Evolutionary conservation across 768 basidiomycete genomes (phyloP).

Genomic region (Erythrobasidium yunnanense): DNA sequence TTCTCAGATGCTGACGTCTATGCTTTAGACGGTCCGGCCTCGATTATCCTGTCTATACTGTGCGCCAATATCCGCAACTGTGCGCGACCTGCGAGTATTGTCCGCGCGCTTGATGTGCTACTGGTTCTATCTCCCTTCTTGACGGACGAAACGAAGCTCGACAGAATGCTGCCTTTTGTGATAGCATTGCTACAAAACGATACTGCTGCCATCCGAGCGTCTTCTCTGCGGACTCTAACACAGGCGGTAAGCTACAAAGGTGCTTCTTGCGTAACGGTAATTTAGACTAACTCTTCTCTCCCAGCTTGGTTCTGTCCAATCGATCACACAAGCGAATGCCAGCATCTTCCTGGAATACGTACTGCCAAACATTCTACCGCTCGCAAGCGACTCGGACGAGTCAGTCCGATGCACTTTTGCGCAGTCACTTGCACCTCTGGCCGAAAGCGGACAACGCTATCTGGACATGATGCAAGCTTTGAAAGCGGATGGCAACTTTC

Average conservation of each 20-base stretch:
- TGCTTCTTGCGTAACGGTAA: not conserved
- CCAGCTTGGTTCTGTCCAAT: conserved; percentile 38
- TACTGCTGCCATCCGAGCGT: conserved; percentile 65
- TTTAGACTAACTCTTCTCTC: not conserved
- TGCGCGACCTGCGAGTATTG: conserved; percentile 68
- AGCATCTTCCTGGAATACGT: conserved; percentile 90
- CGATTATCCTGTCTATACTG: conserved; percentile 75
- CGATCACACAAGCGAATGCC: conserved; percentile 43
- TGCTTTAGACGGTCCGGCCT: conserved; percentile 73
- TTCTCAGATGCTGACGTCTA: too few species aligned
- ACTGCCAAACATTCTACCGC: conserved; percentile 72
- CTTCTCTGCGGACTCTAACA: conserved; percentile 63
- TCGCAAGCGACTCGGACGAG: conserved; percentile 72
- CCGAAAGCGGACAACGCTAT: conserved; percentile 74
- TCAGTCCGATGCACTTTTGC: conserved; percentile 72
- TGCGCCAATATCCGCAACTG: conserved; percentile 85
- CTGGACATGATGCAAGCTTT: conserved; percentile 87
- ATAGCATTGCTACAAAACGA: conserved; percentile 83
- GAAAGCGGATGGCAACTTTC: conserved; percentile 67
- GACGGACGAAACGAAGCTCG: conserved; percentile 88
- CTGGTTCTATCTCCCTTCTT: conserved; percentile 65
- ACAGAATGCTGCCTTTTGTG: conserved; percentile 82
- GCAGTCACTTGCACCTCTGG: conserved; percentile 70
- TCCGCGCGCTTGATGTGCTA: conserved; percentile 74
- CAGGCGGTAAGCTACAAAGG: conserved; percentile 56